Evolutionary conservation across 768 basidiomycete genomes (phyloP).

Genomic region (Amylocystis lapponica): DNA sequence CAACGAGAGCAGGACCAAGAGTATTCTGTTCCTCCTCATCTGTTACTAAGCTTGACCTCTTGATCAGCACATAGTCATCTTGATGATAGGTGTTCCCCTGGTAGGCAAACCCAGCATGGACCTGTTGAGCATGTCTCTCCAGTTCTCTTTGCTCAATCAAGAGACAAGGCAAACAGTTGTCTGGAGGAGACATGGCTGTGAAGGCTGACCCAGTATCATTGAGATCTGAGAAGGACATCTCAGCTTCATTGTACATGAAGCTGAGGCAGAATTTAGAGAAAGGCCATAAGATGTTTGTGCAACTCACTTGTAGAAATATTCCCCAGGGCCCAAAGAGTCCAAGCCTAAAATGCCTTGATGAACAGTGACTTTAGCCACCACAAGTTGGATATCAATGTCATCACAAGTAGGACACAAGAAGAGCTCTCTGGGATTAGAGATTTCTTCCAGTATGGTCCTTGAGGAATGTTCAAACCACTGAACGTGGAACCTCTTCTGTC

Average conservation of each 20-base stretch:
- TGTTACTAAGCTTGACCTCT: no score
- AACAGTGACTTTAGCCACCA: slow-evolving; percentile 46
- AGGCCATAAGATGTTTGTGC: not conserved
- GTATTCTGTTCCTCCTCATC: no score
- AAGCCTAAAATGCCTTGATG: slow-evolving; percentile 20
- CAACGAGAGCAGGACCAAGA: slow-evolving; percentile 51
- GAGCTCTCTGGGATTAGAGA: slow-evolving; percentile 59
- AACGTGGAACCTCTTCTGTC: slow-evolving; percentile 46
- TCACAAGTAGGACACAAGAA: slow-evolving; percentile 55
- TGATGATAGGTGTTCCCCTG: slow-evolving; percentile 48
- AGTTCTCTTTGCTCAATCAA: slow-evolving; percentile 27
- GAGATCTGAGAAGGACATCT: slow-evolving; percentile 43
- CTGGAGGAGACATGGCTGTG: slow-evolving; percentile 27
- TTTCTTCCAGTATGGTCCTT: slow-evolving; percentile 52
- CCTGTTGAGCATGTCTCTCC: slow-evolving; percentile 22
- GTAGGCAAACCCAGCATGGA: slow-evolving; percentile 41
- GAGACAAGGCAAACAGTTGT: slow-evolving; percentile 48
- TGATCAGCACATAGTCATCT: slow-evolving; percentile 55
- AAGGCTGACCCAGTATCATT: slow-evolving; percentile 20
- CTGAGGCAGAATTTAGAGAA: slow-evolving; percentile 25
- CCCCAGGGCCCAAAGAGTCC: slow-evolving; percentile 25
- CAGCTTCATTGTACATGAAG: slow-evolving; percentile 41
- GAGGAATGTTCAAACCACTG: slow-evolving; percentile 75
- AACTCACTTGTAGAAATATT: slow-evolving; percentile 56
- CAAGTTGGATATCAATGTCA: slow-evolving; percentile 28